Conservation (phyloP, 192 early-diverging fungal species). For the Phlyctochytrium bullatum region DNA sequence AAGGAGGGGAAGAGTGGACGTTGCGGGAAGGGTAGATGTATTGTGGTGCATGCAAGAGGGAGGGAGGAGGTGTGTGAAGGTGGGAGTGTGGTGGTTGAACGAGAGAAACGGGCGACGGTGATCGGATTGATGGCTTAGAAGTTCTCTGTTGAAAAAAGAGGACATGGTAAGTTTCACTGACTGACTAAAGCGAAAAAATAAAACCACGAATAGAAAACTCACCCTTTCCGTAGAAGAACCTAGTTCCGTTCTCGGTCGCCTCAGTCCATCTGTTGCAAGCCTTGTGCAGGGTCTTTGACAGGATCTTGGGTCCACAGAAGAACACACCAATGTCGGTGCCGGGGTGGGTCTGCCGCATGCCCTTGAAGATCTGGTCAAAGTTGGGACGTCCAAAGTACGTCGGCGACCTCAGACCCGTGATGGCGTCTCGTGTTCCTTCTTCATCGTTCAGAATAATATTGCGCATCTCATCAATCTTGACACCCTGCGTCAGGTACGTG, state of each 20-base stretch:
- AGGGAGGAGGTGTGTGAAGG: too few species aligned
- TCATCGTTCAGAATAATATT: slow-evolving; percentile 66
- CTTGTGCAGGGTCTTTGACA: slow-evolving; percentile 62
- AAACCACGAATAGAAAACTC: slow-evolving; percentile 33
- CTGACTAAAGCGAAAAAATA: too few species aligned
- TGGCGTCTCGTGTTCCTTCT: slow-evolving; percentile 57
- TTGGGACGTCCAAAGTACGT: slow-evolving; percentile 83
- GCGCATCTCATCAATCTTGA: slow-evolving; percentile 65
- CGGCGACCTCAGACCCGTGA: slow-evolving; percentile 71
- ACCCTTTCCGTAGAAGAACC: slow-evolving; percentile 77
- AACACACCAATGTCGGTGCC: slow-evolving; percentile 82
- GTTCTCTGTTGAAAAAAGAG: too few species aligned
- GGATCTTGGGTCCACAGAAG: slow-evolving; percentile 78
- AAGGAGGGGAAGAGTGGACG: too few species aligned
- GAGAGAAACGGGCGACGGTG: too few species aligned
- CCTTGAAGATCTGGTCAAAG: slow-evolving; percentile 70
- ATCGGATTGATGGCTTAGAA: too few species aligned
- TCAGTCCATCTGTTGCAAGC: slow-evolving; percentile 63
- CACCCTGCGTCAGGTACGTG: slow-evolving; percentile 70
- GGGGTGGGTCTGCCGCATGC: slow-evolving; percentile 60
- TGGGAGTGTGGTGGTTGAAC: too few species aligned
- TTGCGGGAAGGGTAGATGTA: too few species aligned
- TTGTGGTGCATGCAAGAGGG: too few species aligned
- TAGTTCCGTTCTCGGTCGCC: slow-evolving; percentile 58
- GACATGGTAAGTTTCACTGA: too few species aligned